Percentiles rank a stretch among this genome's conserved stretches.
phyloP scores from a whole-genome alignment of 1,284 basidiomycete species.

The Moesziomyces sp. region DNA sequence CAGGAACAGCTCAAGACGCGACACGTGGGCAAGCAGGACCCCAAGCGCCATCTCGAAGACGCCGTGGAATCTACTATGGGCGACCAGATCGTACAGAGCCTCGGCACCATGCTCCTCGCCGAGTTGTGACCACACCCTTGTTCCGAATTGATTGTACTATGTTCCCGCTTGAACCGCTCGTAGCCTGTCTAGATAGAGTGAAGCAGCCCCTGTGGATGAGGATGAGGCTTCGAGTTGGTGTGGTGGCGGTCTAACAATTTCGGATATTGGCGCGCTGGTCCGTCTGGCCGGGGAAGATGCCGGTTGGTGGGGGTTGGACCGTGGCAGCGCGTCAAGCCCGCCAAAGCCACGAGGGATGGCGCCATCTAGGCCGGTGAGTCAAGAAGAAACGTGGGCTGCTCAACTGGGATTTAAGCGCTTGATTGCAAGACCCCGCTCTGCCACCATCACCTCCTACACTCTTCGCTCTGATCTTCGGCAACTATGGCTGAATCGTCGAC shows the following conservation, averaged over 20 bases:
- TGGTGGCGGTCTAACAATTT: no score
- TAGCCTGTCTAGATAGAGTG: no score
- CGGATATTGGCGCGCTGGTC: no score
- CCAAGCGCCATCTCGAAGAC: conserved; percentile 67
- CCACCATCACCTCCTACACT: not conserved
- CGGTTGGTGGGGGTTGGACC: not conserved
- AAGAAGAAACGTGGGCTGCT: conserved; percentile 9
- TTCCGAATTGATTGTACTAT: not conserved
- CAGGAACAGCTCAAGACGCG: conserved; percentile 66
- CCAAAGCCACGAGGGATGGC: no score
- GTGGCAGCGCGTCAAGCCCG: no score
- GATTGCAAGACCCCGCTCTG: not conserved
- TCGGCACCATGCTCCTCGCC: conserved; percentile 63
- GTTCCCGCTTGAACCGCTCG: no score
- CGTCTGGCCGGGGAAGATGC: not conserved
- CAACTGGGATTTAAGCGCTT: no score
- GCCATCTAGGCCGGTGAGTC: not conserved
- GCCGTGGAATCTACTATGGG: conserved; percentile 66
- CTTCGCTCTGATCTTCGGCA: no score
- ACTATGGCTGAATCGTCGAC: not conserved
- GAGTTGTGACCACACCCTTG: conserved; percentile 21
- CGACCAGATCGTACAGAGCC: conserved; percentile 65
- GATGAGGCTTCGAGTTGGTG: no score
- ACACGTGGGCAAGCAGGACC: conserved; percentile 67
- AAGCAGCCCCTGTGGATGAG: no score